phyloP scores from a whole-genome alignment of 371 early-diverging fungal genomes.

The Haplosporangium sp. region DNA sequence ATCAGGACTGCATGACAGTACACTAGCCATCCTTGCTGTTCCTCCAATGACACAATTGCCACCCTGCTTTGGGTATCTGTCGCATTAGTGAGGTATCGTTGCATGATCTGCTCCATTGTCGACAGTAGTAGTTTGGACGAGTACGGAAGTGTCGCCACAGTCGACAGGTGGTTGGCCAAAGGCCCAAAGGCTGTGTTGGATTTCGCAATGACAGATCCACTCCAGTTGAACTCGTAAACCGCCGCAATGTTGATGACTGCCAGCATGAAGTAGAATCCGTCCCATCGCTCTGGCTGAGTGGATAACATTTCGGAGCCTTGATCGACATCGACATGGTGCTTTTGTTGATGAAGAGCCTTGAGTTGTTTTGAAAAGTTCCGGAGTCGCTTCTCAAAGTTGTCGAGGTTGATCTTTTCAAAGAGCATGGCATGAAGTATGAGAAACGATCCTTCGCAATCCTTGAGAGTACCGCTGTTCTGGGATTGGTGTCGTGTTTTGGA shows the following conservation, averaged over 20 bases:
- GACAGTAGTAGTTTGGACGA: slow-evolving; percentile 46
- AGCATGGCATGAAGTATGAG: slow-evolving; percentile 73
- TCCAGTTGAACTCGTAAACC: slow-evolving; percentile 66
- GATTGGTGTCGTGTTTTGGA: slow-evolving; percentile 31
- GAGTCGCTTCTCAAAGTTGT: slow-evolving; percentile 58
- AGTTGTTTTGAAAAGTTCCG: slow-evolving; percentile 35
- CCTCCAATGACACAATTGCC: slow-evolving; percentile 11
- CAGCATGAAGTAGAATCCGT: slow-evolving; percentile 64
- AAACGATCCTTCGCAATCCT: slow-evolving; percentile 58
- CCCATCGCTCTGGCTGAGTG: slow-evolving; percentile 31
- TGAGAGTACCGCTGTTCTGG: slow-evolving; percentile 22
- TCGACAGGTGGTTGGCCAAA: slow-evolving; percentile 25
- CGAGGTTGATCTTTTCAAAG: slow-evolving; percentile 75
- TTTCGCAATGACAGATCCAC: slow-evolving; percentile 60
- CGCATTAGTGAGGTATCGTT: slow-evolving; percentile 39
- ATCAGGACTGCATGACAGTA: slow-evolving; percentile 50
- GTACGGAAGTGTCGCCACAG: slow-evolving; percentile 42
- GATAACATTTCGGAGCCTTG: background rate
- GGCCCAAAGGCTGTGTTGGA: slow-evolving; percentile 43
- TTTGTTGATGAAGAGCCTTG: slow-evolving; percentile 14
- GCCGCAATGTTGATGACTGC: slow-evolving; percentile 63
- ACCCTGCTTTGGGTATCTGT: slow-evolving; percentile 23
- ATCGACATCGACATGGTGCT: background rate
- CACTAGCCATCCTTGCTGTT: slow-evolving; percentile 56
- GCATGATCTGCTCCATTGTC: slow-evolving; percentile 55